phyloP scores from a whole-genome alignment of 495 filamentous ascomycete genomes.

The Penicillium turbatum region DNA sequence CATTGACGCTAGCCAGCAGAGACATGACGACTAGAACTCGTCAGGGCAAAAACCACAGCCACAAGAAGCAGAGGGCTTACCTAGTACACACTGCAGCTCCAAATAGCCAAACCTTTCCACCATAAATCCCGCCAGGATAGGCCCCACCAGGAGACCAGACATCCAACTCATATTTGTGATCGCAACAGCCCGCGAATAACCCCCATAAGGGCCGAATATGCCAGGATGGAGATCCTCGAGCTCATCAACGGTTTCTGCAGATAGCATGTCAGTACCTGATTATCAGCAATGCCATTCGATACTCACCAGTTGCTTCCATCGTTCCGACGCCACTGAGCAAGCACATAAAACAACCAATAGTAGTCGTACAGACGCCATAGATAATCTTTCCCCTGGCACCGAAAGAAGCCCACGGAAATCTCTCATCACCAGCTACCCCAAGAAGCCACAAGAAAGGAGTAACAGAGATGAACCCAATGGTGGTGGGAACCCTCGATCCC shows the following conservation, averaged over 20 bases:
- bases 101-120: conserved; percentile 33
- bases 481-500: conserved; percentile 9
- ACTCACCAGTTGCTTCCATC: conserved; percentile 34
- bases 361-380: conserved; percentile 15
- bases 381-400: conserved; percentile 18
- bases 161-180: conserved; percentile 36
- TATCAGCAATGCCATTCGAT: not conserved
- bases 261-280: not conserved
- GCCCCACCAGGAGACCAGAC: conserved; percentile 31
- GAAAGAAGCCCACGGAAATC: conserved; percentile 4
- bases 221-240: conserved; percentile 23
- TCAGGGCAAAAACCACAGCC: too few relatives aligned
- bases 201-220: conserved; percentile 33
- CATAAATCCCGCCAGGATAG: conserved; percentile 32
- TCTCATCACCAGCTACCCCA: conserved; percentile 6
- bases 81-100: conserved; percentile 28
- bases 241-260: conserved; percentile 25
- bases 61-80: conserved; percentile 16
- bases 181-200: conserved; percentile 36
- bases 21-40: not conserved
- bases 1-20: not conserved
- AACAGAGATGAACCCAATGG: conserved; percentile 2
- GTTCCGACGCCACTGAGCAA: conserved; percentile 27
- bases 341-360: conserved; percentile 17
- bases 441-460: conserved; percentile 9